Evolutionary conservation across 2,329 filamentous ascomycete species (phyloP).

Genomic region (Fusarium denticulatum): DNA sequence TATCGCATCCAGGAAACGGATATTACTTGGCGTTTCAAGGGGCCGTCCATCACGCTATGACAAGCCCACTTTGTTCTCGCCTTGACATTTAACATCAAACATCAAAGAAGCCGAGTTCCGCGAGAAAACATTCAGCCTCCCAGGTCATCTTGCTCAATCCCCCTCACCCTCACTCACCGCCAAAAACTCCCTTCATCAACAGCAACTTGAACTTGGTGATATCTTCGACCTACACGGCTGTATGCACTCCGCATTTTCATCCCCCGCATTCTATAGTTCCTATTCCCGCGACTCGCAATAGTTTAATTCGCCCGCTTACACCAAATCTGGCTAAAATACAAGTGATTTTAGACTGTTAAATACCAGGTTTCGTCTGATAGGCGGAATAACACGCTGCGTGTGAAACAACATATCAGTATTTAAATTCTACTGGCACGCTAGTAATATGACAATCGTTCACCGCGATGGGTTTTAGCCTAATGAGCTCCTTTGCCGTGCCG

Average conservation of each 20-base stretch:
- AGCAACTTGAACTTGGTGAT: background rate
- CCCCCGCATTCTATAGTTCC: background rate
- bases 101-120: background rate
- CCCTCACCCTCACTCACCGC: background rate
- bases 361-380: background rate
- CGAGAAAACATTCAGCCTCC: background rate
- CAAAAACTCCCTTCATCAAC: background rate
- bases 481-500: slow-evolving; percentile 1
- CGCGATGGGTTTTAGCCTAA: slow-evolving; percentile 8
- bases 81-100: background rate
- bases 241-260: background rate
- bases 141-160: background rate
- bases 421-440: background rate
- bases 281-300: background rate
- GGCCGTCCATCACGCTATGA: background rate
- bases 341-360: background rate
- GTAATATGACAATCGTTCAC: background rate
- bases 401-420: background rate
- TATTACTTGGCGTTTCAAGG: slow-evolving; percentile 10
- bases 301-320: slow-evolving; percentile 19
- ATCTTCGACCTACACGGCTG: background rate
- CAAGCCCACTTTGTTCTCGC: background rate
- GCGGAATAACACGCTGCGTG: background rate
- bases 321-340: slow-evolving; percentile 7
- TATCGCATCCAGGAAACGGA: background rate